Percentiles rank a stretch among this genome's conserved stretches.
Conservation (phyloP, 495 filamentous ascomycete genomes). For the Talaromyces thailandensis region DNA sequence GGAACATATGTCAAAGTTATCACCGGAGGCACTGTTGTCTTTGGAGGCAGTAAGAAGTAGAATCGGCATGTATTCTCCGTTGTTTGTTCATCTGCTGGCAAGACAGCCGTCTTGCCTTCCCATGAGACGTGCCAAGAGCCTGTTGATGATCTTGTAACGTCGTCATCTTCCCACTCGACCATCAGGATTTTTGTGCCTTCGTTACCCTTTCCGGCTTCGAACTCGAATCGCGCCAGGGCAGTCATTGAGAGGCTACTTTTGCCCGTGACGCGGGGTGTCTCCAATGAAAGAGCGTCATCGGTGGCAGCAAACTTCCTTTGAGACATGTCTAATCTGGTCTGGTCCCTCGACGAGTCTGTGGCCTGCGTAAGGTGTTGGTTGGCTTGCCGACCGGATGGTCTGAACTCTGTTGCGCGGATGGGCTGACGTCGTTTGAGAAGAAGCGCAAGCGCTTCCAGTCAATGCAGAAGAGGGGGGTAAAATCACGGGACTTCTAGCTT, state of each 20-base stretch:
- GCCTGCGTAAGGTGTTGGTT: no score
- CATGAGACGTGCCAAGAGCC: slow-evolving; percentile 63
- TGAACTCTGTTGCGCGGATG: no score
- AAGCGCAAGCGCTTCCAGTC: no score
- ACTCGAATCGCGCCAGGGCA: slow-evolving; percentile 75
- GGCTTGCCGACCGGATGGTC: no score
- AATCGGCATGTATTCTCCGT: slow-evolving; percentile 50
- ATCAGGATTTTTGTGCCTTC: slow-evolving; percentile 80
- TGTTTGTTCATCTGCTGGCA: slow-evolving; percentile 53
- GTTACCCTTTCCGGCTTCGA: slow-evolving; percentile 64
- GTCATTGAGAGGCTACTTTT: slow-evolving; percentile 23
- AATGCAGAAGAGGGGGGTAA: no score
- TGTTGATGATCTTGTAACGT: slow-evolving; percentile 23
- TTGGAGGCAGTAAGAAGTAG: slow-evolving; percentile 66
- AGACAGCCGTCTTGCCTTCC: slow-evolving; percentile 59
- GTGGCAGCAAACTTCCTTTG: no score
- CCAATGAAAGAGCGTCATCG: no score
- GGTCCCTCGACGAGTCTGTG: no score
- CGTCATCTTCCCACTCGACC: slow-evolving; percentile 70
- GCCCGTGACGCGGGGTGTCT: slow-evolving; percentile 15
- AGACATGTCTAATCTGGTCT: no score
- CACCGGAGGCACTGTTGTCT: slow-evolving; percentile 53
- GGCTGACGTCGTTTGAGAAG: no score
- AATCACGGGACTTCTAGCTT: no score
- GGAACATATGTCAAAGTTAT: slow-evolving; percentile 52